phyloP scores from a whole-genome alignment of 495 filamentous ascomycete genomes.

The Neurospora sp. region DNA sequence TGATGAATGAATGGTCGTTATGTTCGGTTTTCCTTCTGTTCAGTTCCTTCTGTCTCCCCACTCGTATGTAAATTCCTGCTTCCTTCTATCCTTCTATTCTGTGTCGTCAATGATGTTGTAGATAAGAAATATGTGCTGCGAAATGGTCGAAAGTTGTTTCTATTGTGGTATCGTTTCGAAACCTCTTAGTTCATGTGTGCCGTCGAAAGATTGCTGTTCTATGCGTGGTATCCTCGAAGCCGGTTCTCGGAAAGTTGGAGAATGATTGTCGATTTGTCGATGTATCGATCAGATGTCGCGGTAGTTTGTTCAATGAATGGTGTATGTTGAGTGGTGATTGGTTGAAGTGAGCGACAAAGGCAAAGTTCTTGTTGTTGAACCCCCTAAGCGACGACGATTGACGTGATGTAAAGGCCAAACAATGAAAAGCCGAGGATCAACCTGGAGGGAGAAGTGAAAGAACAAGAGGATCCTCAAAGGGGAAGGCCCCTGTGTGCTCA shows the following conservation, averaged over 20 bases:
- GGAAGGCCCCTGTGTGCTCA: not conserved
- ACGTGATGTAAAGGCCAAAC: conserved; percentile 10
- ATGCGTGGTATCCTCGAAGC: not conserved
- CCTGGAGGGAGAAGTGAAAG: conserved; percentile 31
- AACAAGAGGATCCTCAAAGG: not conserved
- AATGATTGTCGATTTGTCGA: not conserved
- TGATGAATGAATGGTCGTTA: not conserved
- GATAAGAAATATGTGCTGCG: not conserved
- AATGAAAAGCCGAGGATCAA: conserved; percentile 40
- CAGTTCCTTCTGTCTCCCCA: not conserved
- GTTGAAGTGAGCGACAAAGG: conserved; percentile 3
- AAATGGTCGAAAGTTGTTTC: not conserved
- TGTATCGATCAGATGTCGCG: not conserved
- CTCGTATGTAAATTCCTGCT: not conserved
- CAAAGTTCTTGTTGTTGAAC: not conserved
- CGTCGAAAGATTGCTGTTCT: not conserved
- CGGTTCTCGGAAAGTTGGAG: not conserved
- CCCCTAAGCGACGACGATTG: not conserved
- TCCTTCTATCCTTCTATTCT: not conserved
- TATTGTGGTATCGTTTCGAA: not conserved
- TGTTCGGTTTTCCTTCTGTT: not conserved
- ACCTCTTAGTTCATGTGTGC: not conserved
- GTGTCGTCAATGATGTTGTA: not conserved
- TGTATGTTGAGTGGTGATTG: not conserved
- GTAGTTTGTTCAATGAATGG: not conserved